These are phyloP conservation scores for Sporopachydermia lactativora DNA, from an alignment of 805 yeast species.

Conservation along the genomic window DNA sequence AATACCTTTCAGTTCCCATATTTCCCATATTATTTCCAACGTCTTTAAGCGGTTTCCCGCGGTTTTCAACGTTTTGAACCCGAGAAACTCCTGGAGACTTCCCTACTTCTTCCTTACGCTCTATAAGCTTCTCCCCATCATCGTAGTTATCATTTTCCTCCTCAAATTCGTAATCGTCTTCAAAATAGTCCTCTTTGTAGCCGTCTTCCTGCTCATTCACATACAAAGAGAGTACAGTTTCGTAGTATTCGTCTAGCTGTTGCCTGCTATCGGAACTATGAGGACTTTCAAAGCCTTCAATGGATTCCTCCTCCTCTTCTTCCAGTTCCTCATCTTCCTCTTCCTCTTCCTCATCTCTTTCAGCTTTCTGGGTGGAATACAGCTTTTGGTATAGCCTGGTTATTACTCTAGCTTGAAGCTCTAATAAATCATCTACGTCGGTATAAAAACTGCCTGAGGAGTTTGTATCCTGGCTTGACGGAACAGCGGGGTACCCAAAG, in stretches of 20 bases:
- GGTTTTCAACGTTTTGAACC: too few relatives aligned
- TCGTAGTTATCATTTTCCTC: neutral
- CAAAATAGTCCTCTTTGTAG: too few relatives aligned
- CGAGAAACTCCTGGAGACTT: neutral
- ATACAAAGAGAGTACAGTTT: too few relatives aligned
- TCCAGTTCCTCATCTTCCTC: neutral
- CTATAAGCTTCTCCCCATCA: too few relatives aligned
- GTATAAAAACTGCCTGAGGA: neutral
- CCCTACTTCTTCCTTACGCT: neutral
- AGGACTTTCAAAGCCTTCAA: too few relatives aligned
- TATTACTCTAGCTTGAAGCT: neutral
- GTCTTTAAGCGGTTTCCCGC: slow-evolving; percentile 4
- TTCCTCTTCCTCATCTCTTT: neutral
- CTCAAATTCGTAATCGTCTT: slow-evolving; percentile 1
- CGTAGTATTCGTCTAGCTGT: too few relatives aligned
- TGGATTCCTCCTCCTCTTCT: neutral
- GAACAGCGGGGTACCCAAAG: neutral
- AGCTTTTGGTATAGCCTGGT: neutral
- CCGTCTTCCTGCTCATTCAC: too few relatives aligned
- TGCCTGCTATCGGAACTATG: too few relatives aligned
- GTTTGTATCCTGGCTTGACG: neutral
- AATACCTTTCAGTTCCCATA: neutral
- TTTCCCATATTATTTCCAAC: neutral
- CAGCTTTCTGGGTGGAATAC: neutral
- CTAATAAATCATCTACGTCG: neutral